Evolutionary conservation across 345 rosid species (phyloP).

Genomic region (Eucalyptus camaldulensis): DNA sequence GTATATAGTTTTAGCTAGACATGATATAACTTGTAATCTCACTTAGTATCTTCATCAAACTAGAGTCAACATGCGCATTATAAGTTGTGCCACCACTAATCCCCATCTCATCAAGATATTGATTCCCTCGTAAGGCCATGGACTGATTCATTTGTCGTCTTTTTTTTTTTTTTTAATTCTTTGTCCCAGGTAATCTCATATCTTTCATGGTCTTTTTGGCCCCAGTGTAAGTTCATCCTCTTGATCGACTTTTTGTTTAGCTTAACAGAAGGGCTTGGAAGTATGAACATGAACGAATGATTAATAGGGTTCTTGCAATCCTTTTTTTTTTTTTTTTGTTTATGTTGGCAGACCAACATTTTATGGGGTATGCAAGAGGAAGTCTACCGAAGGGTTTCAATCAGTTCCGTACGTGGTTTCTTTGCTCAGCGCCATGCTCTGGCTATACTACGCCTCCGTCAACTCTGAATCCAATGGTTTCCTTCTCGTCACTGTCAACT

Average conservation of each 20-base stretch:
- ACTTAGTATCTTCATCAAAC: background rate
- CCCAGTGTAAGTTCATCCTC: conserved; percentile 40
- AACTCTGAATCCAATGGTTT: conserved; percentile 26
- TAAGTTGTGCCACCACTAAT: background rate
- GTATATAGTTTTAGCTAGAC: background rate
- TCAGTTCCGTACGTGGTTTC: conserved; percentile 53
- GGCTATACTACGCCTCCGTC: conserved; percentile 49
- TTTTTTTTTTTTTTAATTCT: background rate
- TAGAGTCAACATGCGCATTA: background rate
- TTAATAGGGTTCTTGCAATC: background rate
- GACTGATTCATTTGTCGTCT: background rate
- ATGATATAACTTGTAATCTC: background rate
- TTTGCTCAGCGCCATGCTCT: conserved; percentile 37
- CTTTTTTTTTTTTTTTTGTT: background rate
- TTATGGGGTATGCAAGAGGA: conserved; percentile 35
- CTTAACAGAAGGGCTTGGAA: background rate
- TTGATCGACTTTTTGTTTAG: background rate
- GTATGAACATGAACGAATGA: background rate
- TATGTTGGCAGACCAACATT: conserved; percentile 38
- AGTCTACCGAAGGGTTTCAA: conserved; percentile 55
- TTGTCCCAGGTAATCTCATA: conserved; percentile 39
- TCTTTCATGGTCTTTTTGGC: conserved; percentile 52
- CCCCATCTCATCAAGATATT: background rate
- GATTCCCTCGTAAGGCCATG: background rate
- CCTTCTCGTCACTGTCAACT: conserved; percentile 77